Conservation (phyloP, 2,329 filamentous ascomycete species). For the Thielaviopsis euricoi region DNA sequence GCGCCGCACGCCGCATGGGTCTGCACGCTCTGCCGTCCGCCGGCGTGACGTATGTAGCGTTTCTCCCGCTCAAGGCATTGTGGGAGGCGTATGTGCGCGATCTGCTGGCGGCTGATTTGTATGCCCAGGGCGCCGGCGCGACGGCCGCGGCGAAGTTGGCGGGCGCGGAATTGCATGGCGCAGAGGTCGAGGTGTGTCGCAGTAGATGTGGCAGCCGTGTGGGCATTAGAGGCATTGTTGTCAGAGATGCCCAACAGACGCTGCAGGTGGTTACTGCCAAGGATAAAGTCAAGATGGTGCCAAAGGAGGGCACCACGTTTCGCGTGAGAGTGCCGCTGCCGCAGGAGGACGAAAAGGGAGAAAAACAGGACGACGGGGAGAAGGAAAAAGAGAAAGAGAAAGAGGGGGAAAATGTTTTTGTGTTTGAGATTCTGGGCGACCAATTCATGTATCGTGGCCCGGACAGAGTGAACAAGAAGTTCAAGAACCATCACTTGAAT, state of each 20-base stretch:
- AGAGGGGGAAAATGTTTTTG: conserved; percentile 25
- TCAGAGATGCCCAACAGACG: conserved; percentile 72
- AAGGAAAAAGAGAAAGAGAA: conserved; percentile 9
- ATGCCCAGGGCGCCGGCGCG: conserved; percentile 37
- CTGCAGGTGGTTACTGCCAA: conserved; percentile 67
- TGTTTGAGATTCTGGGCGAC: conserved; percentile 75
- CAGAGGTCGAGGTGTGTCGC: conserved; percentile 63
- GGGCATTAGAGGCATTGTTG: conserved; percentile 69
- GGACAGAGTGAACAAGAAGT: conserved; percentile 80
- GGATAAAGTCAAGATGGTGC: conserved; percentile 59
- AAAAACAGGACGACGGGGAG: conserved; percentile 13
- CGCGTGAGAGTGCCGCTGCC: conserved; percentile 49
- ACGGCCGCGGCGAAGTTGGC: conserved; percentile 56
- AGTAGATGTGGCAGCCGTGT: conserved; percentile 70
- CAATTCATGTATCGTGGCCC: conserved; percentile 71
- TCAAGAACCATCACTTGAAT: conserved; percentile 66
- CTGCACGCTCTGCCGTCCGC: conserved; percentile 44
- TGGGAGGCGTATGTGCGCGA: conserved; percentile 81
- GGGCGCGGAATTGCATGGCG: conserved; percentile 83
- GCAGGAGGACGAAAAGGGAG: conserved; percentile 14
- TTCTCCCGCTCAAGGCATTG: conserved; percentile 57
- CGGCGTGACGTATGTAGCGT: conserved; percentile 44
- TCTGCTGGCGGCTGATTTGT: conserved; percentile 47
- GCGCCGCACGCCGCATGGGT: conserved; percentile 55
- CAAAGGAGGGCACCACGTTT: conserved; percentile 84